Percentiles rank a stretch among this genome's conserved stretches.
Evolutionary conservation across 208 protist genomes (phyloP).

Genomic region (Leishmania guyanensis): DNA sequence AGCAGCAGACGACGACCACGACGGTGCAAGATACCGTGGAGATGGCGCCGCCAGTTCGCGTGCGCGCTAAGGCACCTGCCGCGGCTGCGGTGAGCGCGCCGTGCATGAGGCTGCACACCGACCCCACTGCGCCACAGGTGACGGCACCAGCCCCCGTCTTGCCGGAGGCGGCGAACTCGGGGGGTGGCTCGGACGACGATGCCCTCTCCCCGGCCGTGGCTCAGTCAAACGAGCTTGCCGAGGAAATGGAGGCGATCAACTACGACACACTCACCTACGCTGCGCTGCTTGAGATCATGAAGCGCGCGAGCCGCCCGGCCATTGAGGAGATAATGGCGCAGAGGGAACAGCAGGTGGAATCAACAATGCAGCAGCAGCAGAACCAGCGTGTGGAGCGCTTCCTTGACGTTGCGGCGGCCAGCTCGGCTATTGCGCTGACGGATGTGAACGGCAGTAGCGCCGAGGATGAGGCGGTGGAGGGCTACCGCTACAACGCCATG

Average conservation of each 20-base stretch:
- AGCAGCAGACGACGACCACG: slow-evolving; percentile 12
- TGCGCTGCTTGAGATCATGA: slow-evolving; percentile 50
- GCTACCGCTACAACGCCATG: slow-evolving; percentile 81
- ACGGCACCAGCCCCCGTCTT: slow-evolving; percentile 3
- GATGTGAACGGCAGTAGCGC: slow-evolving; percentile 14
- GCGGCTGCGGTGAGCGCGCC: slow-evolving; percentile 7
- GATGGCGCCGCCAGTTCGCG: slow-evolving; percentile 6
- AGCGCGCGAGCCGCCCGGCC: slow-evolving; percentile 35
- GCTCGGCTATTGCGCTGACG: neutral
- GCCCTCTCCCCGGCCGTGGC: neutral
- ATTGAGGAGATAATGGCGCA: slow-evolving; percentile 66
- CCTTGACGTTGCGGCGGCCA: slow-evolving; percentile 37
- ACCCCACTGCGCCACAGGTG: neutral
- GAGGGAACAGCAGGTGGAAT: slow-evolving; percentile 41
- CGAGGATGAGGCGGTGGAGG: slow-evolving; percentile 31
- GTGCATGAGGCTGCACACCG: neutral
- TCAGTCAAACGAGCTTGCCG: slow-evolving; percentile 11
- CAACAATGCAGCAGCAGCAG: slow-evolving; percentile 36
- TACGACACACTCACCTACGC: slow-evolving; percentile 70
- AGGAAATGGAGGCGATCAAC: slow-evolving; percentile 50
- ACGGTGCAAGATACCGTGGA: neutral
- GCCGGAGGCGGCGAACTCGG: neutral
- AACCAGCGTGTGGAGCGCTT: slow-evolving; percentile 57
- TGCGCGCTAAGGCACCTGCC: slow-evolving; percentile 11
- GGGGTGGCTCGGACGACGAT: slow-evolving; percentile 3